Percentiles rank a stretch among this genome's conserved stretches.
Conservation (phyloP, 495 filamentous ascomycete species). For the Penicillium salamii region DNA sequence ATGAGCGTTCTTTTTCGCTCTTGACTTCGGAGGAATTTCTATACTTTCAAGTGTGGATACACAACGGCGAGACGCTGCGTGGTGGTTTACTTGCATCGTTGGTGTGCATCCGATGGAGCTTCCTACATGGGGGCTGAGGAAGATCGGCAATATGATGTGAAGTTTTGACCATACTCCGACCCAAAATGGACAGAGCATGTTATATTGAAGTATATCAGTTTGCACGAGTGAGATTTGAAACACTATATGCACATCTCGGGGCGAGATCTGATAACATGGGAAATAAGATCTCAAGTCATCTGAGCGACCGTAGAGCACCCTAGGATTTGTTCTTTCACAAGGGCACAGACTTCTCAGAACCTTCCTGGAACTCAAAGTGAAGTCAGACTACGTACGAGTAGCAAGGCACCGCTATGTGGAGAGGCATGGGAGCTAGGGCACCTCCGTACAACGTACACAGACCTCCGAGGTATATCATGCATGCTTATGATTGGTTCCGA, state of each 20-base stretch:
- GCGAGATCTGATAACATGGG: constrained; percentile 12
- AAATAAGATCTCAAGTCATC: neutral
- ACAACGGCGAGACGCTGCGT: constrained; percentile 6
- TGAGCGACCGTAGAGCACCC: neutral
- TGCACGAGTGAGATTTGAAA: neutral
- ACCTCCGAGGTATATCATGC: constrained; percentile 12
- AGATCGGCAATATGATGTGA: neutral
- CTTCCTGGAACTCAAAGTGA: neutral
- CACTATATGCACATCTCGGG: neutral
- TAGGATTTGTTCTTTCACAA: constrained; percentile 7
- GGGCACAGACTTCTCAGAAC: neutral
- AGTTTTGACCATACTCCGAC: neutral
- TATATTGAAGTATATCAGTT: too few relatives aligned
- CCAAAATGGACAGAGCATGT: neutral
- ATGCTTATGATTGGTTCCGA: constrained; percentile 14
- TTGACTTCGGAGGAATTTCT: constrained; percentile 1
- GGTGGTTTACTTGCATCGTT: neutral
- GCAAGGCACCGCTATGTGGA: constrained; percentile 17
- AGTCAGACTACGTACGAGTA: neutral
- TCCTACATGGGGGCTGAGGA: neutral
- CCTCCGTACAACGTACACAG: constrained; percentile 13
- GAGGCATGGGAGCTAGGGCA: constrained; percentile 14
- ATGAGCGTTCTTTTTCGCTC: constrained; percentile 2
- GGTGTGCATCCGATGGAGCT: neutral
- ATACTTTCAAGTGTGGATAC: neutral